phyloP scores from a whole-genome alignment of 805 yeast species.

The Yamadazyma ubonensis region DNA sequence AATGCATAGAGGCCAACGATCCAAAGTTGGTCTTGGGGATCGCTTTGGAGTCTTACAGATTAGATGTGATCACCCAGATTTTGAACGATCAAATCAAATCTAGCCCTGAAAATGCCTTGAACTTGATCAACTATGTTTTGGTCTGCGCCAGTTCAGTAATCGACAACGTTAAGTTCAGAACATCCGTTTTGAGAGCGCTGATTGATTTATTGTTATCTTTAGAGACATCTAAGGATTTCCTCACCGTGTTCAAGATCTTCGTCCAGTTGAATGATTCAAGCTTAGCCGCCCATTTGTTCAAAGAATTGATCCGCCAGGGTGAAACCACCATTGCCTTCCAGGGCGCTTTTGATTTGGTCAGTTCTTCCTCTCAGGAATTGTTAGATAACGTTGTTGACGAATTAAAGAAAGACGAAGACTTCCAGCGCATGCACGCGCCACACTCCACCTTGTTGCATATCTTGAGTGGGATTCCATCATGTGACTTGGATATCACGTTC shows the following conservation, averaged over 20 bases:
- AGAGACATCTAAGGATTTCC: slow-evolving; percentile 66
- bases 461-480: slow-evolving; percentile 88
- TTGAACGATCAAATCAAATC: slow-evolving; percentile 42
- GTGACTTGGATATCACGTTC: slow-evolving; percentile 89
- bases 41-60: slow-evolving; percentile 81
- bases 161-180: slow-evolving; percentile 63
- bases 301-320: slow-evolving; percentile 52
- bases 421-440: slow-evolving; percentile 22
- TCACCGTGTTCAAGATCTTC: slow-evolving; percentile 78
- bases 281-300: slow-evolving; percentile 69
- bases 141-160: slow-evolving; percentile 70
- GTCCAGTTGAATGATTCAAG: slow-evolving; percentile 80
- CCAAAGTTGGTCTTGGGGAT: slow-evolving; percentile 84
- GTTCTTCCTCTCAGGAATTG: slow-evolving; percentile 87
- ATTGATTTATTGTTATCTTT: slow-evolving; percentile 59
- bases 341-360: slow-evolving; percentile 92
- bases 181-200: slow-evolving; percentile 58
- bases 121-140: slow-evolving; percentile 69
- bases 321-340: slow-evolving; percentile 72
- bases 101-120: slow-evolving; percentile 52
- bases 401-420: slow-evolving; percentile 32
- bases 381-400: slow-evolving; percentile 54
- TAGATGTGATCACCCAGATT: slow-evolving; percentile 71
- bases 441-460: slow-evolving; percentile 58
- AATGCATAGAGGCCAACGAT: slow-evolving; percentile 72